Evolutionary conservation across 2,329 filamentous ascomycete species (phyloP), one percentile per base, ranked within the genome.

Genomic region (Clarireedia paspali): DNA sequence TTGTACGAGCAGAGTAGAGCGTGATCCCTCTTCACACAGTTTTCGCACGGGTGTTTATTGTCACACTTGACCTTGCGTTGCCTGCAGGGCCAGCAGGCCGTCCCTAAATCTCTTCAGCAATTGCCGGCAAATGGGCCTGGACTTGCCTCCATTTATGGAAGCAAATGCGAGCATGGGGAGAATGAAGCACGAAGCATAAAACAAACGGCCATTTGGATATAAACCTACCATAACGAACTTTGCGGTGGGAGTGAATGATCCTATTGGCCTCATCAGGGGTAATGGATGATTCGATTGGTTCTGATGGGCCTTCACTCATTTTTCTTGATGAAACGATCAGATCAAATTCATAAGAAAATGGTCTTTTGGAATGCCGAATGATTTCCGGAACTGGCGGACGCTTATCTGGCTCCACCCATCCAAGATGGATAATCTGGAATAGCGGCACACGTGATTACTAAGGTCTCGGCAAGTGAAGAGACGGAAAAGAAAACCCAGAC

Each of bases 31-130:
- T 84, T 85, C 65, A 84, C 77, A 65, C 83, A 86, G 66, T 86
- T 86, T 65, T 85, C 82, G 68, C 83, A 86, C 0, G 83, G 83
- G 65, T 83, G 78, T 68, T 84, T 82, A 69, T 85, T 85, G 71
- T 85, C 82, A 68, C 83, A 86, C 71, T 85, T 85, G 42, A 86
- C 83, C 70, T 86, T 85, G 61, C 83, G 77, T 69, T 85, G 83
- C 47, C 83, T 76, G 66, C 83, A 86, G 12, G 83, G 83, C 82
- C 82, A 86, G 64, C 83, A 86, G 57, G 55, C 60, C 20, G 67
- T 68, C 23, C 67, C 66, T 65, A 54, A 17, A 40, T 6, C 26
- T 55, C 12, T 53, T 62, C 49, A 63, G 59, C 51, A 24, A 53
- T 30, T 44, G 53, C 47, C 10, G 27, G 17, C 10, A 27, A 38